Percentiles rank a stretch among this genome's conserved stretches.
Evolutionary conservation across 352 stramenopile genomes (phyloP).

Genomic region (Peronospora destructor): DNA sequence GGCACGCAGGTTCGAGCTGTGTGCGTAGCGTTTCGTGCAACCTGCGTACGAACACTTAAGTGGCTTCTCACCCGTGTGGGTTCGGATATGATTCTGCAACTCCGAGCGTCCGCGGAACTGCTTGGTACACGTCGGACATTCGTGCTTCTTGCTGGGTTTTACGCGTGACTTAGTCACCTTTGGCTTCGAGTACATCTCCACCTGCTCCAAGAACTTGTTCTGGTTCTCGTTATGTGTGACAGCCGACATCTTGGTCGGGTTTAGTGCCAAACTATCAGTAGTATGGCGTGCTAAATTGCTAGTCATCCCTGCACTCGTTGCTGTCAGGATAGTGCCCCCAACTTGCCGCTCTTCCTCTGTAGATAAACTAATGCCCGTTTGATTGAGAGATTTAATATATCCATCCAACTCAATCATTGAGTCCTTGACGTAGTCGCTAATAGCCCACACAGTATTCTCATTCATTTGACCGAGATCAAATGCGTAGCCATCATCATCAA

Average conservation of each 20-base stretch:
- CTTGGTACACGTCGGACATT: conserved; percentile 80
- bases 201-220: conserved; percentile 82
- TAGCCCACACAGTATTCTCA: conserved; percentile 84
- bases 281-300: conserved; percentile 21
- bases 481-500: conserved; percentile 83
- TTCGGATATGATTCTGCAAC: conserved; percentile 84
- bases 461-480: conserved; percentile 85
- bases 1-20: conserved; percentile 87
- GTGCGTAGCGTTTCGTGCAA: conserved; percentile 85
- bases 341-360: conserved; percentile 20
- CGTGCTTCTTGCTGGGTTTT: conserved; percentile 83
- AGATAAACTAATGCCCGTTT: conserved; percentile 30
- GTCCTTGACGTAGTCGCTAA: conserved; percentile 83
- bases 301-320: conserved; percentile 3
- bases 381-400: conserved; percentile 70
- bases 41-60: conserved; percentile 81
- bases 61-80: conserved; percentile 87
- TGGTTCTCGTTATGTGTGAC: conserved; percentile 74
- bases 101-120: conserved; percentile 80
- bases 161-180: conserved; percentile 83
- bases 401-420: conserved; percentile 81
- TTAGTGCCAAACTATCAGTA: conserved; percentile 38
- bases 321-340: conserved; percentile 12
- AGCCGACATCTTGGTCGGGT: conserved; percentile 60
- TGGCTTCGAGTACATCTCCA: conserved; percentile 85